Evolutionary conservation across 495 filamentous ascomycete genomes (phyloP).

Genomic region (Acidiella bohemica): DNA sequence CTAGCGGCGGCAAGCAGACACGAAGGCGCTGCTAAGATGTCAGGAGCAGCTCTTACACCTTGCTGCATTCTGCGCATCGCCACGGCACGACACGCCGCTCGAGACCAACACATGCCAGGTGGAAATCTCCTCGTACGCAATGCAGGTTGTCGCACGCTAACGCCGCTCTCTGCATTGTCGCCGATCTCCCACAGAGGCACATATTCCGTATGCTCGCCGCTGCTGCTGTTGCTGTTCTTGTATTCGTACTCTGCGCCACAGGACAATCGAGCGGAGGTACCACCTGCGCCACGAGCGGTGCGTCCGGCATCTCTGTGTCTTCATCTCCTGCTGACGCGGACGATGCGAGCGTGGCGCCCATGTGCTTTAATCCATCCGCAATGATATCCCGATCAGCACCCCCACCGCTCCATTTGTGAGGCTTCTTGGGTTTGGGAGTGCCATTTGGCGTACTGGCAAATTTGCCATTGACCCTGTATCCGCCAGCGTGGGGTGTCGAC

Average conservation of each 20-base stretch:
- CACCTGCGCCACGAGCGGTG: neutral
- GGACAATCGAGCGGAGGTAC: no score
- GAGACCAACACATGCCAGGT: constrained; percentile 11
- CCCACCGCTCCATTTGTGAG: constrained; percentile 5
- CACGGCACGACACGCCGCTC: constrained; percentile 3
- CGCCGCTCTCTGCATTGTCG: neutral
- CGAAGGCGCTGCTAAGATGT: no score
- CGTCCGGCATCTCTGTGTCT: neutral
- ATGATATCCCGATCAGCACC: constrained; percentile 7
- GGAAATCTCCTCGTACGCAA: constrained; percentile 4
- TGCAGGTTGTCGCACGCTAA: constrained; percentile 9
- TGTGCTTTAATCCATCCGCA: neutral
- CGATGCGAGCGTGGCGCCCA: neutral
- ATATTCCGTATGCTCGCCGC: no score
- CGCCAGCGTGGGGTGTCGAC: neutral
- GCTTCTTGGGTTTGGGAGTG: neutral
- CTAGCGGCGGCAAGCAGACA: no score
- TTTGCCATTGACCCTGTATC: neutral
- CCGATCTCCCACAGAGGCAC: constrained; percentile 6
- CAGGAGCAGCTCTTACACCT: no score
- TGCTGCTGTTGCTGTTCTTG: neutral
- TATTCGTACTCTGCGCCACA: neutral
- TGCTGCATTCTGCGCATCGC: constrained; percentile 5
- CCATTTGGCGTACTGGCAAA: neutral
- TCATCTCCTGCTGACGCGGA: neutral